phyloP scores from a whole-genome alignment of 495 filamentous ascomycete species.

The Neurospora sp. region DNA sequence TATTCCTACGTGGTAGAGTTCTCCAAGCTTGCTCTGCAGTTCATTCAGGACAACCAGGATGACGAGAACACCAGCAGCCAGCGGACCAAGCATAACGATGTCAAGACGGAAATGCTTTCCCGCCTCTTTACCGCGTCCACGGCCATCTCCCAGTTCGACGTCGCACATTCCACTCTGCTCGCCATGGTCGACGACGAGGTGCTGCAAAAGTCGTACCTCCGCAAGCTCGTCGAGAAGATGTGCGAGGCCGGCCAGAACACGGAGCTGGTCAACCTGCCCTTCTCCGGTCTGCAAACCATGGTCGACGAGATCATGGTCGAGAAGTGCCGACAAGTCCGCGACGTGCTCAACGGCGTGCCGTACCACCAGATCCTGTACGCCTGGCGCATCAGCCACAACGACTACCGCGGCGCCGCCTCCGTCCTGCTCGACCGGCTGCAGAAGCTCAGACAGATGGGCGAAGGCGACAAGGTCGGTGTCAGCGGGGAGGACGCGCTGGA shows the following conservation, averaged over 20 bases:
- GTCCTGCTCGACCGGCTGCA: constrained; percentile 55
- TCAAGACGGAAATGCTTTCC: constrained; percentile 59
- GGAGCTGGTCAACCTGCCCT: constrained; percentile 64
- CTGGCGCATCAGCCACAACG: constrained; percentile 71
- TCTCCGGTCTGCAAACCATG: constrained; percentile 60
- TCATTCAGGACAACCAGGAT: constrained; percentile 33
- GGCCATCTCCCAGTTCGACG: constrained; percentile 64
- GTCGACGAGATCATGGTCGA: constrained; percentile 70
- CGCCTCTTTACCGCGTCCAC: constrained; percentile 76
- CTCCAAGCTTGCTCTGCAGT: constrained; percentile 66
- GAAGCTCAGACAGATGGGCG: constrained; percentile 38
- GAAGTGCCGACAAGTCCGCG: constrained; percentile 47
- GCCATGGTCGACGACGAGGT: constrained; percentile 54
- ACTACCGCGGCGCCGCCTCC: constrained; percentile 82
- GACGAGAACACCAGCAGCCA: constrained; percentile 16
- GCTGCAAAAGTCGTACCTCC: constrained; percentile 53
- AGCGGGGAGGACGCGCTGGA: constrained; percentile 43
- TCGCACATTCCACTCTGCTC: constrained; percentile 71
- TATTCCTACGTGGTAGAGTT: constrained; percentile 79
- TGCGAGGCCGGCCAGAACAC: constrained; percentile 54
- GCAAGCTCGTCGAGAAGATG: constrained; percentile 59
- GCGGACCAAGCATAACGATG: neutral
- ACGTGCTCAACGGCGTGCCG: constrained; percentile 47
- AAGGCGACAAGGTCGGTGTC: constrained; percentile 36
- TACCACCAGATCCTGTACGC: constrained; percentile 81